Conservation (phyloP, 2,329 filamentous ascomycete species). For the Scedosporium dehoogii region DNA sequence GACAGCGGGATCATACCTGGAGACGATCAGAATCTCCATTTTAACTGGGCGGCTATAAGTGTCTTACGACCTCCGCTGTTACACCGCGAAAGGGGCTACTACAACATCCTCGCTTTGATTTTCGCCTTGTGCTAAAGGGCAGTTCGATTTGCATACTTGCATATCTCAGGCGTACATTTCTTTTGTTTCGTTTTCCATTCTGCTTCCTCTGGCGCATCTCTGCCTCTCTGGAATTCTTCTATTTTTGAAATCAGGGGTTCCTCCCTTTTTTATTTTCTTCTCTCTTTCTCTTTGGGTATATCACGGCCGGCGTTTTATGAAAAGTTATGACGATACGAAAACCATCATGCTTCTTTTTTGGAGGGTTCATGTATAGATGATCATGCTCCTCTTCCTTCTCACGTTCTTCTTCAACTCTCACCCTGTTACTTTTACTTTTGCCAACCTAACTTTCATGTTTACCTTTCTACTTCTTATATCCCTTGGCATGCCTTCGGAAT, state of each 20-base stretch:
- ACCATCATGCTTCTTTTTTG: slow-evolving; percentile 3
- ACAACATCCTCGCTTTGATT: neutral
- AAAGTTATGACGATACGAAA: slow-evolving; percentile 4
- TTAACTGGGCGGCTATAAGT: slow-evolving; percentile 18
- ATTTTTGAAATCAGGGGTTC: neutral
- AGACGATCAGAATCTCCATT: slow-evolving; percentile 41
- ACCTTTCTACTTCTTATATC: slow-evolving; percentile 2
- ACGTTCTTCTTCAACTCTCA: slow-evolving; percentile 7
- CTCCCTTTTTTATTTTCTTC: neutral
- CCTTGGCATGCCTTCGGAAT: slow-evolving; percentile 7
- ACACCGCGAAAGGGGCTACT: no score
- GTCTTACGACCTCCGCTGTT: neutral
- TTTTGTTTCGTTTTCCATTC: slow-evolving; percentile 6
- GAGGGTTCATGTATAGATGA: slow-evolving; percentile 5
- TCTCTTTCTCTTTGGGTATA: neutral
- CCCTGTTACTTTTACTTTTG: slow-evolving; percentile 9
- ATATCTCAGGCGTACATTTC: slow-evolving; percentile 1
- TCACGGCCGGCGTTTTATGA: slow-evolving; percentile 1
- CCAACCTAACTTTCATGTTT: slow-evolving; percentile 1
- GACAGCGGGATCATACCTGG: slow-evolving; percentile 29
- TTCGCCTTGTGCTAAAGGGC: slow-evolving; percentile 6
- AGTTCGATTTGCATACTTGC: neutral
- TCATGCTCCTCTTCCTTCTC: neutral
- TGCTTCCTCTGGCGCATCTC: slow-evolving; percentile 1
- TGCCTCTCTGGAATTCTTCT: neutral